phyloP scores from a whole-genome alignment of 345 rosid genomes.

The Orychophragmus violaceus region DNA sequence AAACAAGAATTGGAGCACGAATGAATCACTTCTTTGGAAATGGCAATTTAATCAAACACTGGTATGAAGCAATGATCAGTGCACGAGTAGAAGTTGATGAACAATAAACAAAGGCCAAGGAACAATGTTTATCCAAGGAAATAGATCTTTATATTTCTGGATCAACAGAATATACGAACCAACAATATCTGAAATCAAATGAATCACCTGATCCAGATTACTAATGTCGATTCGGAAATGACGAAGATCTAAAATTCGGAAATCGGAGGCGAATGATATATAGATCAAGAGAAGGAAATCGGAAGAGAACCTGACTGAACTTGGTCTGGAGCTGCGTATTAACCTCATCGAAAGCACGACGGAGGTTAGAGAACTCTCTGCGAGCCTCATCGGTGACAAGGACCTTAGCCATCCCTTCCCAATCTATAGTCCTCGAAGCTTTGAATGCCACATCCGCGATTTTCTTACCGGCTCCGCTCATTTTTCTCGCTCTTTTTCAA shows the following conservation, averaged over 20 bases:
- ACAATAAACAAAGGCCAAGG: background rate
- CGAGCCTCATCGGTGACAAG: slow-evolving; percentile 90
- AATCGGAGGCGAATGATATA: too few species aligned
- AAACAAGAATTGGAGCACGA: background rate
- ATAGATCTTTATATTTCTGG: too few species aligned
- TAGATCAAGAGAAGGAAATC: background rate
- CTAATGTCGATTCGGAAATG: background rate
- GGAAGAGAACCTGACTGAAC: slow-evolving; percentile 67
- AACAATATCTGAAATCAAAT: background rate
- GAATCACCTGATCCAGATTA: background rate
- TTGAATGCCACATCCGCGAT: slow-evolving; percentile 75
- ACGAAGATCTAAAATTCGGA: background rate
- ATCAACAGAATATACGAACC: background rate
- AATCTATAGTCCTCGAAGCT: slow-evolving; percentile 74
- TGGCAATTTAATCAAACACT: background rate
- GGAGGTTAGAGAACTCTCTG: slow-evolving; percentile 82
- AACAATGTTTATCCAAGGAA: background rate
- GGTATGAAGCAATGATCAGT: background rate
- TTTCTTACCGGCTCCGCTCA: slow-evolving; percentile 67
- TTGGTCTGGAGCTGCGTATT: slow-evolving; percentile 83
- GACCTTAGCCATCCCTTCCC: slow-evolving; percentile 95
- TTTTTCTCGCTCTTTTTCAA: background rate
- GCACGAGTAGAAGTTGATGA: background rate
- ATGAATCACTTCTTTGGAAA: background rate
- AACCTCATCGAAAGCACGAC: slow-evolving; percentile 93